phyloP scores from a whole-genome alignment of 1,284 basidiomycete species.

The Somion occarium region DNA sequence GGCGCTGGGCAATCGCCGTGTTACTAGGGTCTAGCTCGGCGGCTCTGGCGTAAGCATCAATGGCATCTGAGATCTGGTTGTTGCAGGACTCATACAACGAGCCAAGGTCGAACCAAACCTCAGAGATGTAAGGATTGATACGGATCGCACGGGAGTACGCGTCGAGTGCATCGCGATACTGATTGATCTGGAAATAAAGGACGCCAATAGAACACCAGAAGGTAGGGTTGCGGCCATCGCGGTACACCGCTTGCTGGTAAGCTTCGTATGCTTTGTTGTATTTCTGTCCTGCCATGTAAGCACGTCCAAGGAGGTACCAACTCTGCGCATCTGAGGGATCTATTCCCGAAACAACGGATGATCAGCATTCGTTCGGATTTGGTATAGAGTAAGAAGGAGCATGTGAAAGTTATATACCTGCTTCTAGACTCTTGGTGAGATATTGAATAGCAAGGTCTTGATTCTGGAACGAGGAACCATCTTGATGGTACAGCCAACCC shows the following conservation, averaged over 20 bases:
- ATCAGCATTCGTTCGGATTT: neutral
- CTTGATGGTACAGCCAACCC: constrained; percentile 96
- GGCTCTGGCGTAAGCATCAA: constrained; percentile 94
- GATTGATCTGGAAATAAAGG: constrained; percentile 99
- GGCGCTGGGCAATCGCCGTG: constrained; percentile 70
- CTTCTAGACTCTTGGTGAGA: constrained; percentile 91
- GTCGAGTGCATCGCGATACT: constrained; percentile 96
- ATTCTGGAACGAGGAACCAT: constrained; percentile 90
- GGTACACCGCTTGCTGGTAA: constrained; percentile 98
- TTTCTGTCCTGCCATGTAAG: constrained; percentile 98
- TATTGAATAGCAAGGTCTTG: constrained; percentile 93
- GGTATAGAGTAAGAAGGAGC: neutral
- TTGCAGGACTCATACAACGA: constrained; percentile 98
- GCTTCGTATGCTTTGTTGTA: constrained; percentile 99
- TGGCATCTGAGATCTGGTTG: constrained; percentile 97
- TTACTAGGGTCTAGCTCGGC: constrained; percentile 87
- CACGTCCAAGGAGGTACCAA: constrained; percentile 97
- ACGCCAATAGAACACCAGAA: constrained; percentile 99
- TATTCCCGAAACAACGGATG: constrained; percentile 23
- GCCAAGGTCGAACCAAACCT: constrained; percentile 99
- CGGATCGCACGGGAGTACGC: constrained; percentile 98
- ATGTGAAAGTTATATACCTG: constrained; percentile 53
- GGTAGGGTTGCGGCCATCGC: constrained; percentile 96
- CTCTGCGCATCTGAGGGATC: constrained; percentile 96
- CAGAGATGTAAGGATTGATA: constrained; percentile 98